Base-by-base conservation (phyloP, 176 grass and related monocot genomes). In the Poa pratensis region DNA sequence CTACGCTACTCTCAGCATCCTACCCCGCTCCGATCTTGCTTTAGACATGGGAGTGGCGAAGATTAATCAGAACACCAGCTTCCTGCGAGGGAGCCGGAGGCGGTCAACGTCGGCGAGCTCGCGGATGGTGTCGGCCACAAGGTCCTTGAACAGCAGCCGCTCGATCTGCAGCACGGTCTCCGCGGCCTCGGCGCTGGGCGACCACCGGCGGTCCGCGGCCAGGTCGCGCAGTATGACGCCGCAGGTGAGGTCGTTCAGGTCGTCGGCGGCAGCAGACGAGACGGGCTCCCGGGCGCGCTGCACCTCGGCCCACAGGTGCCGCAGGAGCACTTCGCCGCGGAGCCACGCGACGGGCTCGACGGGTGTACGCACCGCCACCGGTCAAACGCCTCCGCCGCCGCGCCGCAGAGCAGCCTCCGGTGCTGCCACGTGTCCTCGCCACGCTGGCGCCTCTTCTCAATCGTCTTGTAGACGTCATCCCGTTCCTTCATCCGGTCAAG, bases 111-210 rank as follows among this genome's bases (percentile, higher is more conserved):
- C 86, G 58, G 88, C 88, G 12, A 99, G 97, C 83, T 92, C 88
- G 32, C 83, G 86, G 90, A 99, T 99, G 71, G 88, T 89, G 80
- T 99, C 94, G 0, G 94, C 97, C 5, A 99, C 90, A 2, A 99
- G 91, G 76, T 99, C 94, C 84, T 91, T 94, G 82, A 99, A 99
- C 75, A 99, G 75, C 23, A 91, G 80, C 79, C 94, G 87, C 81
- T 99, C 97, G 45, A 99, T 91, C 74, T 88, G 88, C 45, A 99
- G 80, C 83, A 96, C 86, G 7, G 91, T 76, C 45, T 92, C 91
- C 13, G 74, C 92, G 1, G 81, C 83, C 51, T 98, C 93, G 10
- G 73, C 32, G 6, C 76, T 54, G 11, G 69, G 67, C 11, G 65
- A 69, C 93, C 91, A 93, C 14, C 51, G 70, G 6, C 16, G 39